Base-by-base conservation (phyloP, 2,329 filamentous ascomycete species). In the Sclerotinia nivalis region DNA sequence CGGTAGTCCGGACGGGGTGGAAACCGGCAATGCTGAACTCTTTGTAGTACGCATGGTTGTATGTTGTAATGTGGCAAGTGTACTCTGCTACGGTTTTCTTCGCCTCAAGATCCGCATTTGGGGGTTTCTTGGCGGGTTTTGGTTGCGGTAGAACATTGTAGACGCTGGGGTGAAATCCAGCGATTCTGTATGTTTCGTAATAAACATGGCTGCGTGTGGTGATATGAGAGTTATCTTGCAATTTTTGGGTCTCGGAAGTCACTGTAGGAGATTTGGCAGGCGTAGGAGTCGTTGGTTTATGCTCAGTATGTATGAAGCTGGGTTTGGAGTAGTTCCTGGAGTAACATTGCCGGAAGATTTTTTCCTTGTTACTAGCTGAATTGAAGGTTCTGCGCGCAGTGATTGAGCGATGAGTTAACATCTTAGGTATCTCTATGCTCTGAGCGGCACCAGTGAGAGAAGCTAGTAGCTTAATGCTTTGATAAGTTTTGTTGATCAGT, bases 231-330 rank as follows among this genome's bases (percentile, higher is more conserved):
- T 52, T 43, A 20, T 28, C 31, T 40, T 40, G 7, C 1, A 43
- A 40, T 13, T 9, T 18, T 15, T 31, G 12, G 25, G n/a, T 13
- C 34, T 13, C 55, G 25, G 15, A 1, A 6, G 4, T 25, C 6
- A 15, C 2, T 28, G 31, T 28, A 2, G n/a, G 4, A 5, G 6
- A 0, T 13, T 22, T 0, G 2, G 3, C 1, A 15, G 13, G 1
- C 12, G 52, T 40, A 15, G 22, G 15, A 25, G 22, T 28, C 5
- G 9, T 40, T 28, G 4, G 2, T 1, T 25, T n/a, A 45, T 9
- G n/a, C 5, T 40, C 18, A 1, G 9, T 18, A 28, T 9, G 9
- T 12, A 13, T 28, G 31, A 5, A 52, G 13, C n/a, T 18, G 8
- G 15, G 13, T 15, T 0, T 52, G 5, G 31, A 28, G 34, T 52